Evolutionary conservation across 768 basidiomycete species (phyloP).

Genomic region (Mrakia gelida): DNA sequence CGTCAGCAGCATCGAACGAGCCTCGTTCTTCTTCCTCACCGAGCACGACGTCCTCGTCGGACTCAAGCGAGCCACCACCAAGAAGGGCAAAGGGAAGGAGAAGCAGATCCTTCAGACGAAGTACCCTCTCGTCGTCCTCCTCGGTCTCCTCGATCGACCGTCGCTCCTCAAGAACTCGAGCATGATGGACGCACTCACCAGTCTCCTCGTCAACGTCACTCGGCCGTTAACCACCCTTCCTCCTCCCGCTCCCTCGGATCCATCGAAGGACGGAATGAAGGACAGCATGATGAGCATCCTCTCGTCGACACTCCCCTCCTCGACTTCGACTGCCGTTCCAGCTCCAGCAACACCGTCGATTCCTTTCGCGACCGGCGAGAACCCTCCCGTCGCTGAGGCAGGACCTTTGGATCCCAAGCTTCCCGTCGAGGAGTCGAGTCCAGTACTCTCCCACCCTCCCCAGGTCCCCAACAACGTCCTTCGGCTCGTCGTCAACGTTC

Average conservation of each 20-base stretch:
- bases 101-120: constrained; percentile 68
- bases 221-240: constrained; percentile 64
- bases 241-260: constrained; percentile 28
- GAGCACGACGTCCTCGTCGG: constrained; percentile 88
- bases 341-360: not conserved
- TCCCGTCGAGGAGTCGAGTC: constrained; percentile 4
- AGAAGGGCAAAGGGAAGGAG: constrained; percentile 95
- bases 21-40: constrained; percentile 87
- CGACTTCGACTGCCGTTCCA: not conserved
- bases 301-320: not conserved
- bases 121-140: constrained; percentile 83
- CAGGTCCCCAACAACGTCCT: constrained; percentile 79
- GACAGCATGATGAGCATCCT: constrained; percentile 12
- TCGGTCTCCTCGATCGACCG: constrained; percentile 81
- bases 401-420: constrained; percentile 7
- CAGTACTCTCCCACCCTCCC: constrained; percentile 62
- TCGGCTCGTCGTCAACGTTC: constrained; percentile 88
- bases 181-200: constrained; percentile 89
- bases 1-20: constrained; percentile 74
- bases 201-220: constrained; percentile 80
- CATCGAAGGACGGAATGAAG: constrained; percentile 29
- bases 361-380: not conserved
- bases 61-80: constrained; percentile 56
- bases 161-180: constrained; percentile 78
- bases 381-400: not conserved